These are phyloP conservation scores for Kickxella alabastrina DNA, from an alignment of 192 early-diverging fungal species.

Conservation along the genomic window DNA sequence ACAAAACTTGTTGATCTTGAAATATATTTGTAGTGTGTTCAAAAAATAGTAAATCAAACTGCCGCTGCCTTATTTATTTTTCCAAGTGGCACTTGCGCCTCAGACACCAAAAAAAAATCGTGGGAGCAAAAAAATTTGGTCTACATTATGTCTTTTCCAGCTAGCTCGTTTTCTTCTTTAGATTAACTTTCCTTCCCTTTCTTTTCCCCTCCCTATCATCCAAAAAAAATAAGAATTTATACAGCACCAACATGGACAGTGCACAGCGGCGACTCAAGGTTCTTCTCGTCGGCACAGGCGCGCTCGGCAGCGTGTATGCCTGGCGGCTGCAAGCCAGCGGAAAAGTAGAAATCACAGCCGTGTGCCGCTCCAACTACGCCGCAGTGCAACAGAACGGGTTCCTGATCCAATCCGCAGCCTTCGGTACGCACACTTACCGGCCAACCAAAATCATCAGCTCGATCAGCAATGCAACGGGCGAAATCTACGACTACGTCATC, in stretches of 20 bases:
- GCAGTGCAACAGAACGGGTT: conserved; percentile 54
- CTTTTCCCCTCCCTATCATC: too few relatives aligned
- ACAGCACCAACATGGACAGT: too few relatives aligned
- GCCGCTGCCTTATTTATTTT: too few relatives aligned
- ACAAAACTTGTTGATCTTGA: too few relatives aligned
- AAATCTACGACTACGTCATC: conserved; percentile 59
- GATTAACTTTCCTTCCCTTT: background rate
- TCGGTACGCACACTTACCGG: conserved; percentile 54
- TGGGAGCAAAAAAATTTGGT: too few relatives aligned
- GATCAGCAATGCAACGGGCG: conserved; percentile 30
- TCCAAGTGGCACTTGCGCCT: too few relatives aligned
- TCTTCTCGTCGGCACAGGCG: conserved; percentile 64
- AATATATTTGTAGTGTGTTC: too few relatives aligned
- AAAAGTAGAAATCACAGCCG: conserved; percentile 49
- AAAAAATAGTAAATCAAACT: too few relatives aligned
- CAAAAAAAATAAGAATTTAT: too few relatives aligned
- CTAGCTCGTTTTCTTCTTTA: too few relatives aligned
- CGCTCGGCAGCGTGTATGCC: conserved; percentile 62
- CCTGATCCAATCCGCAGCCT: conserved; percentile 54
- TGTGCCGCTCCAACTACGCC: conserved; percentile 69
- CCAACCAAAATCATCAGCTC: conserved; percentile 54
- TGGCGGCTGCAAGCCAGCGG: conserved; percentile 59
- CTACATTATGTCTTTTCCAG: too few relatives aligned
- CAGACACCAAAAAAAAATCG: too few relatives aligned
- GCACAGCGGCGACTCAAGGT: conserved; percentile 14